Evolutionary conservation across 2,329 filamentous ascomycete species (phyloP).

Genomic region (Penicillium sp.): DNA sequence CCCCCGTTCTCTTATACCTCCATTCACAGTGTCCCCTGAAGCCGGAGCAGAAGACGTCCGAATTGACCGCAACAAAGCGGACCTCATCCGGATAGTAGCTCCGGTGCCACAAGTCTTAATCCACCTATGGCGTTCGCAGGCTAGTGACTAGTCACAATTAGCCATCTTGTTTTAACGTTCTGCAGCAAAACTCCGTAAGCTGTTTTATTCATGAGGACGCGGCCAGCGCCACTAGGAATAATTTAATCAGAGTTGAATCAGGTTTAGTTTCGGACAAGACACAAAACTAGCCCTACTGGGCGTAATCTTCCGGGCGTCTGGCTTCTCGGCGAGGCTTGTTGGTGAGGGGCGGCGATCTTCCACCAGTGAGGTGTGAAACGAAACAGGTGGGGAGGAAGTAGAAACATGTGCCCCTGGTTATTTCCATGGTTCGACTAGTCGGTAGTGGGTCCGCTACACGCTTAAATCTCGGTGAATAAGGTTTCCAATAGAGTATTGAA

Average conservation of each 20-base stretch:
- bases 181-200: neutral
- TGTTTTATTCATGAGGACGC: neutral
- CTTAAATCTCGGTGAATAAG: neutral
- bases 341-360: neutral
- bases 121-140: constrained; percentile 1
- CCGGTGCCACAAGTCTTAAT: constrained; percentile 1
- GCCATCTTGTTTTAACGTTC: neutral
- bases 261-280: neutral
- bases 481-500: neutral
- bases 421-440: neutral
- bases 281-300: neutral
- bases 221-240: neutral
- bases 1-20: neutral
- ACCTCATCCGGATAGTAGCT: constrained; percentile 1
- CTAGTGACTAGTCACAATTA: neutral
- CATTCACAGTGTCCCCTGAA: neutral
- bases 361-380: constrained; percentile 4
- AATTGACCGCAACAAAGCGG: neutral
- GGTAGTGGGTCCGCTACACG: neutral
- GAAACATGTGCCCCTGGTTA: neutral
- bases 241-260: neutral
- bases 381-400: neutral
- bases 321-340: neutral
- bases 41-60: neutral
- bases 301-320: neutral